A percentile compares a stretch with the other conserved stretches of the same genome.
phyloP scores from a whole-genome alignment of 2,329 filamentous ascomycete species.

The Calonectria pseudoturangicola region DNA sequence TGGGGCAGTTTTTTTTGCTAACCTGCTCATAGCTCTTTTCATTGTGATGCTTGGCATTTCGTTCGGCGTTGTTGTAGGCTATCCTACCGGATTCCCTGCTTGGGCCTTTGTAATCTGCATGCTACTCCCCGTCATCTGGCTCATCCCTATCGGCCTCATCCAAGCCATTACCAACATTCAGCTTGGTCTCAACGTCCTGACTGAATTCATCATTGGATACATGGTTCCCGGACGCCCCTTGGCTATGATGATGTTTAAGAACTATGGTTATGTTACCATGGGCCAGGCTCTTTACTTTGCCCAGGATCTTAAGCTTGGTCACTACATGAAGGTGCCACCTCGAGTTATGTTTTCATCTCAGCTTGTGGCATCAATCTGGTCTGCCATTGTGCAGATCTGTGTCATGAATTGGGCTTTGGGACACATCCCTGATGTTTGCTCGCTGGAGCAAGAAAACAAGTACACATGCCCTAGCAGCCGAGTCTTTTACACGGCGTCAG shows the following conservation, averaged over 20 bases:
- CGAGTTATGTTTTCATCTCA: constrained; percentile 78
- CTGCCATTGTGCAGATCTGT: constrained; percentile 76
- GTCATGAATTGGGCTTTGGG: constrained; percentile 81
- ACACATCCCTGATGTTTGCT: constrained; percentile 78
- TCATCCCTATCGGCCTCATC: constrained; percentile 77
- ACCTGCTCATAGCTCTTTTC: constrained; percentile 63
- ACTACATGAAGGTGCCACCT: constrained; percentile 81
- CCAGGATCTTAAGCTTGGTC: constrained; percentile 80
- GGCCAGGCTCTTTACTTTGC: constrained; percentile 78
- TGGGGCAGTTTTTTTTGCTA: constrained; percentile 26
- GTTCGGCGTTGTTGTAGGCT: constrained; percentile 72
- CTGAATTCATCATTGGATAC: constrained; percentile 84
- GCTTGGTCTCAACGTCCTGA: constrained; percentile 81
- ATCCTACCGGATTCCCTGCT: constrained; percentile 74
- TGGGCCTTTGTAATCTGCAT: constrained; percentile 76
- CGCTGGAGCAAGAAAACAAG: constrained; percentile 69
- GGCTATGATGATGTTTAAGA: constrained; percentile 87
- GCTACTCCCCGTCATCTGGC: constrained; percentile 74
- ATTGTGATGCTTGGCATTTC: constrained; percentile 72
- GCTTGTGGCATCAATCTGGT: constrained; percentile 76
- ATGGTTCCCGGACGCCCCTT: constrained; percentile 82
- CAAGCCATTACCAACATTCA: constrained; percentile 78
- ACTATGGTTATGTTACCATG: constrained; percentile 82
- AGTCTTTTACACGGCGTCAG: constrained; percentile 80
- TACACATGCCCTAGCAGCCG: constrained; percentile 74